Evolutionary conservation across 1,284 basidiomycete genomes (phyloP).

Genomic region (Sparassis latifolia): DNA sequence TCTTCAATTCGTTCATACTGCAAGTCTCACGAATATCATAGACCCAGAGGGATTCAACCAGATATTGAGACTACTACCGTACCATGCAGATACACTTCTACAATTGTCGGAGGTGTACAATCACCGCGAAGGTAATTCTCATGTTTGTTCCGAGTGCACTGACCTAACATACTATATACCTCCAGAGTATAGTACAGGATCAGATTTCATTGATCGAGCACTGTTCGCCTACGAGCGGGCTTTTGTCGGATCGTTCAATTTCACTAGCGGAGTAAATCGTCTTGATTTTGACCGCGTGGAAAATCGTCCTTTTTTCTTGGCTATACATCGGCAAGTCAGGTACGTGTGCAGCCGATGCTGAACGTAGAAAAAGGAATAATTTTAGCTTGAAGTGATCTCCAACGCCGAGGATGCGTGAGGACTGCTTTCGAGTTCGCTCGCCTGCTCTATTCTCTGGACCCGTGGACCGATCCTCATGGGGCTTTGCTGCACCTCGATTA

Average conservation of each 20-base stretch:
- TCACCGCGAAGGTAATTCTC: conserved; percentile 68
- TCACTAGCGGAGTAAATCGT: conserved; percentile 72
- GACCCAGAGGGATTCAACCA: conserved; percentile 66
- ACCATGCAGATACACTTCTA: conserved; percentile 88
- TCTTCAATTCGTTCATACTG: not conserved
- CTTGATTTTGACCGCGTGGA: conserved; percentile 85
- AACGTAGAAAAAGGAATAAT: too few relatives aligned
- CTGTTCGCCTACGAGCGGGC: conserved; percentile 87
- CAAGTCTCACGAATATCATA: conserved; percentile 18
- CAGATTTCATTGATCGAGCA: conserved; percentile 82
- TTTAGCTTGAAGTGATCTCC: conserved; percentile 51
- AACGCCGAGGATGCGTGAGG: conserved; percentile 80
- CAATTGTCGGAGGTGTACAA: conserved; percentile 82
- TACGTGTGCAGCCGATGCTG: conserved; percentile 21
- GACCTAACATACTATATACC: not conserved
- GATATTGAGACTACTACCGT: conserved; percentile 55
- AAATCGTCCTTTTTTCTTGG: conserved; percentile 82
- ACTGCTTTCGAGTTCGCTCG: conserved; percentile 88
- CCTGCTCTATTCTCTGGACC: conserved; percentile 77
- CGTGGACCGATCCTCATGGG: conserved; percentile 82
- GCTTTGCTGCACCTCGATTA: conserved; percentile 80
- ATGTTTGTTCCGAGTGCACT: not conserved
- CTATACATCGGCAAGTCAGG: conserved; percentile 72
- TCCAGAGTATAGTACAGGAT: conserved; percentile 74
- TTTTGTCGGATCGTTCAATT: conserved; percentile 78